Evolutionary conservation across 2,329 filamentous ascomycete species (phyloP), one percentile per base, ranked within the genome.

Genomic region (Penicillium sclerotiorum): DNA sequence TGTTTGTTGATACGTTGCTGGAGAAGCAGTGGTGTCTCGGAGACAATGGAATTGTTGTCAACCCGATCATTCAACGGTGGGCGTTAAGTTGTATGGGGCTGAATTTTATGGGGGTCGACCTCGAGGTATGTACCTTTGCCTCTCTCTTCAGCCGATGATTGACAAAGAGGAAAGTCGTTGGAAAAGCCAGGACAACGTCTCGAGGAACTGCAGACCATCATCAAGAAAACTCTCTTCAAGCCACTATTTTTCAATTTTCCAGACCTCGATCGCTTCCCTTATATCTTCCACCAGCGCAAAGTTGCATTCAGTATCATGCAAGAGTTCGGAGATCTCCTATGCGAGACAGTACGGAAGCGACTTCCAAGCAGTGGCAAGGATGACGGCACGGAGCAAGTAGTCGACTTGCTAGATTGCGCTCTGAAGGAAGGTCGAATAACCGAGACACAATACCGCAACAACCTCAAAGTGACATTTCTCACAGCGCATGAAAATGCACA

Each of bases 401-500:
- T 65, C 25, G 61, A 65, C 49, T 53, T 52, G 28, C 62, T 62
- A 2, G 55, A 55, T 21, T 45, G 43, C 28, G 64, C 63, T 3
- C 50, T 58, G 23, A 52, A 52, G 21, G 49, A 60, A 20, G 65
- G 66, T 4, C 45, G 48, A 13, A 61, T 66, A 28, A 67, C 56
- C 6, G 68, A 74, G 47, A 65, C 68, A 45, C 71, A 75, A 43
- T 68, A 73, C 50, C 64, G 70, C 13, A 68, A 73, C 42, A 76
- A 76, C 35, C 50, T 72, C 15, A 73, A 71, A 28, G 67, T 75
- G 12, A 58, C 66, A 1, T 75, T 74, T 39, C 62, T 76, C 12
- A 73, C 73, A 0, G 71, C 71, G 0, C 73, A 76, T 44, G 73
- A 76, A 55, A 76, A 76, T 47, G 66, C 70, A 1, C 72, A 75